Evolutionary conservation across 768 basidiomycete genomes (phyloP), one percentile per base, ranked within the genome.

Genomic region (Amanita brunnescens): DNA sequence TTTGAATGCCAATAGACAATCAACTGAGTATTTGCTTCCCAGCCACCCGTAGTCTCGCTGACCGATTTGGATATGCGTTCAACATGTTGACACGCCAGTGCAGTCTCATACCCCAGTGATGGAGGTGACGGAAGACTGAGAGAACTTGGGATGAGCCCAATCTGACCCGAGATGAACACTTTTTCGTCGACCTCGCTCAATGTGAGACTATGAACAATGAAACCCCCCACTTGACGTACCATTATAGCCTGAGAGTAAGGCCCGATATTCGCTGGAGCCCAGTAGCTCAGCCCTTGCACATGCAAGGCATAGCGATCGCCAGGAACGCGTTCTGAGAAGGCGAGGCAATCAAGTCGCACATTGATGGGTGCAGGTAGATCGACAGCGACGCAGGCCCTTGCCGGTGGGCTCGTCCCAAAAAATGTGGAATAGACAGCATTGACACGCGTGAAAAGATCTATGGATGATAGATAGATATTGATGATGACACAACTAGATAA

Each of bases 221-320:
- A 14, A 48, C 37, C 13, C 12, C 5, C 5, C 4, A 38, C n/a
- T 48, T 43, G 46, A 68, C 81, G 59, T 48, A 94, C 95, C 47
- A 75, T 72, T 56, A 97, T 79, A 1, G 91, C 87, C 67, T 99
- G 96, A 3, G 92, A 96, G 66, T 99, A 99, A 3, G 96, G 96
- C 0, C 96, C 96, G 49, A 99, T 98, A 64, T 98, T 99, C 8
- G 96, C 96, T 10, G 96, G 93, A 23, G 94, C 96, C 96, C 96
- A 99, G 62, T 98, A 97, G 65, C 95, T 97, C 55, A 97, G 61
- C 7, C 93, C 78, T 66, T 98, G 96, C 2, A 99, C 96, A 62
- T 99, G 96, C 40, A 98, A 72, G 0, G 90, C 85, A 50, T 79
- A 79, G 39, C 94, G 71, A 50, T 80, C 75, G 5, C 60, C 45